phyloP scores from a whole-genome alignment of 208 protist species.

The Leishmania turanica region DNA sequence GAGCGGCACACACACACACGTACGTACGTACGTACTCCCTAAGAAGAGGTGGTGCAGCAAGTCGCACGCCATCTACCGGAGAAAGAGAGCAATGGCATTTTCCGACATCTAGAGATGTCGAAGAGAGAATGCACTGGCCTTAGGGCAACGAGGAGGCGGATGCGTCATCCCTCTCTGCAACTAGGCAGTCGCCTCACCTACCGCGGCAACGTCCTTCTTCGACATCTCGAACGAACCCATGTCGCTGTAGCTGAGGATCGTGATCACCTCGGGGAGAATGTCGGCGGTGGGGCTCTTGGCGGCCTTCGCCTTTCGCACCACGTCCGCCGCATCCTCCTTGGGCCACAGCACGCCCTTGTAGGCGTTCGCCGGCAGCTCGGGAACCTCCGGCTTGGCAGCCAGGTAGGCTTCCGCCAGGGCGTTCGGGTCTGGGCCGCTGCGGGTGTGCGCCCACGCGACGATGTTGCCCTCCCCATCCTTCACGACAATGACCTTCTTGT shows the following conservation, averaged over 20 bases:
- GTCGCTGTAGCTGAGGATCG: slow-evolving; percentile 36
- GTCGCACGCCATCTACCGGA: neutral
- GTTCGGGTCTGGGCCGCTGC: slow-evolving; percentile 32
- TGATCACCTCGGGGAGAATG: slow-evolving; percentile 30
- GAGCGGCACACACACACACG: neutral
- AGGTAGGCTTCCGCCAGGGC: slow-evolving; percentile 36
- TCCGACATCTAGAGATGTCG: neutral
- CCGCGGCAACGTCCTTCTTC: slow-evolving; percentile 53
- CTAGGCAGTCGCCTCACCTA: slow-evolving; percentile 38
- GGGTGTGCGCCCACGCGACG: slow-evolving; percentile 64
- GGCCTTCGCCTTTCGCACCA: slow-evolving; percentile 43
- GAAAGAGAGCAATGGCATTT: neutral
- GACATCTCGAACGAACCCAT: slow-evolving; percentile 51
- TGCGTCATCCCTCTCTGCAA: neutral
- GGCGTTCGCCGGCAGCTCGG: slow-evolving; percentile 23
- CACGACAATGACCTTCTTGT: slow-evolving; percentile 70
- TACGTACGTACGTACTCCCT: neutral
- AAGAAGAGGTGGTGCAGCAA: neutral
- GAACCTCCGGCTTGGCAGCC: slow-evolving; percentile 27
- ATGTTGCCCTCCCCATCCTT: slow-evolving; percentile 21
- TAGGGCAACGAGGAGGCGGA: neutral
- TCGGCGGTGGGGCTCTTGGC: slow-evolving; percentile 26
- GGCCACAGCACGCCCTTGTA: slow-evolving; percentile 58
- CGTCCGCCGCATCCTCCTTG: slow-evolving; percentile 62
- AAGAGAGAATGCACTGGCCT: neutral